Percentiles rank a stretch among this genome's conserved stretches.
Conservation (phyloP, 495 filamentous ascomycete species). For the Tuber brumale region DNA sequence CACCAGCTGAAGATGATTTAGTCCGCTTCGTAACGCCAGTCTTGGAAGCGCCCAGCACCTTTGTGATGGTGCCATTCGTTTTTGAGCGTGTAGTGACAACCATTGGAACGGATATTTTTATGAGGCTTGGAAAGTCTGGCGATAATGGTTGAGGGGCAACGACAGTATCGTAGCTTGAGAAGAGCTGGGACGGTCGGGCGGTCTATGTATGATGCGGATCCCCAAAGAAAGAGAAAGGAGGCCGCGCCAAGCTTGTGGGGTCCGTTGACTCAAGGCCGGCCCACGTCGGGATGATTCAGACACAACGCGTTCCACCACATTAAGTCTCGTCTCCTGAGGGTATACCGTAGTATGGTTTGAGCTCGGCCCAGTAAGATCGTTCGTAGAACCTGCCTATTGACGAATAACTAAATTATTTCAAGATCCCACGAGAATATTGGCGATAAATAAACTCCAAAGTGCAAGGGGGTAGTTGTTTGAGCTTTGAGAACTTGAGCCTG, state of each 20-base stretch:
- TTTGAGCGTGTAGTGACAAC: slow-evolving; percentile 24
- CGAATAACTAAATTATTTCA: background rate
- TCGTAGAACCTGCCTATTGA: background rate
- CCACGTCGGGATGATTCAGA: background rate
- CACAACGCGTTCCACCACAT: background rate
- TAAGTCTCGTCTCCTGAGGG: background rate
- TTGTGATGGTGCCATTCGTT: slow-evolving; percentile 4
- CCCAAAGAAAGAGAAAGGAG: background rate
- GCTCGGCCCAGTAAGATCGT: background rate
- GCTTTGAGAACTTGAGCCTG: background rate
- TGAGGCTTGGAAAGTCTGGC: background rate
- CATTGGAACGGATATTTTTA: slow-evolving; percentile 3
- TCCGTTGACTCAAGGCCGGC: background rate
- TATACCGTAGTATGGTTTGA: background rate
- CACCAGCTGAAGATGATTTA: slow-evolving; percentile 24
- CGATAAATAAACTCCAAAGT: background rate
- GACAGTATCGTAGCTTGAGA: background rate
- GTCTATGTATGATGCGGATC: background rate
- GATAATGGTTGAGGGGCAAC: background rate
- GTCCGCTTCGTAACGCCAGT: slow-evolving; percentile 27
- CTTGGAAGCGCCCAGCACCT: slow-evolving; percentile 16
- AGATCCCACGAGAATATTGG: background rate
- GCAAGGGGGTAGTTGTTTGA: background rate
- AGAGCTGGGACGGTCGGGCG: background rate
- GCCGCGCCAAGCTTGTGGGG: background rate